Evolutionary conservation across 1,284 basidiomycete species (phyloP).

Genomic region (Leccinum fallax): DNA sequence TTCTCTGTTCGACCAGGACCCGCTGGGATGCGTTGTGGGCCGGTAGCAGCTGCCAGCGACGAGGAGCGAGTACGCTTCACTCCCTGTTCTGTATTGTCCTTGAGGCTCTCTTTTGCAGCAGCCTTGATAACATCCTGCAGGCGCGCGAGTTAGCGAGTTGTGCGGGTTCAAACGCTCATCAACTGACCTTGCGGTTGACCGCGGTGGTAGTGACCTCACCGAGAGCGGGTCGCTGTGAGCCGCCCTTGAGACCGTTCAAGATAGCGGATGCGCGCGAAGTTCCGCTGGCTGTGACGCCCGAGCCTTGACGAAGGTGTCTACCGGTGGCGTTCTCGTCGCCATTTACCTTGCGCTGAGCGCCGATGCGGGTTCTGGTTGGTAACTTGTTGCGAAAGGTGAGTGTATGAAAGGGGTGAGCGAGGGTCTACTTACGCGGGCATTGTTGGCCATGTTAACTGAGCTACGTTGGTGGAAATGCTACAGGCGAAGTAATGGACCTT

Average conservation of each 20-base stretch:
- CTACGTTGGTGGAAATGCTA: slow-evolving; percentile 38
- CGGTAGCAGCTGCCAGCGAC: slow-evolving; percentile 59
- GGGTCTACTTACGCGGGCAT: slow-evolving; percentile 50
- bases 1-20: slow-evolving; percentile 54
- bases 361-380: slow-evolving; percentile 41
- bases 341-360: slow-evolving; percentile 60
- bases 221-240: slow-evolving; percentile 59
- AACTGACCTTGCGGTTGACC: slow-evolving; percentile 72
- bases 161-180: slow-evolving; percentile 5
- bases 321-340: slow-evolving; percentile 73
- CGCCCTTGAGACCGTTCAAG: slow-evolving; percentile 49
- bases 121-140: slow-evolving; percentile 33
- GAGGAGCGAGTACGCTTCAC: slow-evolving; percentile 64
- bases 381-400: slow-evolving; percentile 23
- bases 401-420: slow-evolving; percentile 8
- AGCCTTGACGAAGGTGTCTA: slow-evolving; percentile 62
- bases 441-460: slow-evolving; percentile 51
- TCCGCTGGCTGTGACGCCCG: slow-evolving; percentile 45
- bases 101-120: slow-evolving; percentile 39
- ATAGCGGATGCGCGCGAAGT: slow-evolving; percentile 53
- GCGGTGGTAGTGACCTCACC: slow-evolving; percentile 71
- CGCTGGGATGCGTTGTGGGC: slow-evolving; percentile 65
- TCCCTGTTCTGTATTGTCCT: slow-evolving; percentile 56
- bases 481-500: slow-evolving; percentile 17
- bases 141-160: slow-evolving; percentile 19